phyloP scores from a whole-genome alignment of 192 early-diverging fungal species.

The Mortierella claussenii region DNA sequence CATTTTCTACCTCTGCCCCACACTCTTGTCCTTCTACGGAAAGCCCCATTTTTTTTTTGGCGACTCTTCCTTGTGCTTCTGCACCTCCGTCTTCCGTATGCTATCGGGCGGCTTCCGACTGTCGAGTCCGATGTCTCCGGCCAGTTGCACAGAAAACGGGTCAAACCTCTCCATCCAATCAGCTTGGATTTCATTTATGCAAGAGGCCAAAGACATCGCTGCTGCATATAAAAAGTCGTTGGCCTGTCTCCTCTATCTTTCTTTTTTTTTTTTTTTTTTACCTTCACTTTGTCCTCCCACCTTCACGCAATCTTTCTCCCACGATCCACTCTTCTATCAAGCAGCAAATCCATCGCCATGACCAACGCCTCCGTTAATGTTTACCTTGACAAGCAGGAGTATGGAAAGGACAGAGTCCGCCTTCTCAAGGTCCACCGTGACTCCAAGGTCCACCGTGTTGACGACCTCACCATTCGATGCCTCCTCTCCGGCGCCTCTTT shows the following conservation, averaged over 20 bases:
- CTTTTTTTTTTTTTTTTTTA: slow-evolving; percentile 6
- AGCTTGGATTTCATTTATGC: too few species aligned
- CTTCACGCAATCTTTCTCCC: background rate
- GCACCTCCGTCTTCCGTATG: background rate
- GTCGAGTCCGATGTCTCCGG: background rate
- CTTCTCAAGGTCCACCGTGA: slow-evolving; percentile 77
- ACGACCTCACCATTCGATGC: slow-evolving; percentile 71
- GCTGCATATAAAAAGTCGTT: slow-evolving; percentile 3
- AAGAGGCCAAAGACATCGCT: too few species aligned
- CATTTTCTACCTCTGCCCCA: background rate
- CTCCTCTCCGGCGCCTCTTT: slow-evolving; percentile 60
- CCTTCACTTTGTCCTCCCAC: background rate
- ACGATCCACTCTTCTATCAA: slow-evolving; percentile 10
- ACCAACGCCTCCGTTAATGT: slow-evolving; percentile 29
- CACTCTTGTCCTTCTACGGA: background rate
- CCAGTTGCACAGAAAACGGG: background rate
- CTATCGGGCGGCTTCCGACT: too few species aligned
- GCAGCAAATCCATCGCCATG: slow-evolving; percentile 11
- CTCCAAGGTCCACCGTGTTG: slow-evolving; percentile 69
- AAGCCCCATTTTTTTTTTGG: background rate
- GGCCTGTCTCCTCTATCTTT: background rate
- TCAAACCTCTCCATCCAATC: background rate
- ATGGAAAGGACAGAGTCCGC: slow-evolving; percentile 82
- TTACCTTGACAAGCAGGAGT: slow-evolving; percentile 57
- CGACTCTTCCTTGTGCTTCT: background rate